These are phyloP conservation scores for Kernera saxatilis DNA, from an alignment of 345 rosid genomes.

Conservation along the genomic window DNA sequence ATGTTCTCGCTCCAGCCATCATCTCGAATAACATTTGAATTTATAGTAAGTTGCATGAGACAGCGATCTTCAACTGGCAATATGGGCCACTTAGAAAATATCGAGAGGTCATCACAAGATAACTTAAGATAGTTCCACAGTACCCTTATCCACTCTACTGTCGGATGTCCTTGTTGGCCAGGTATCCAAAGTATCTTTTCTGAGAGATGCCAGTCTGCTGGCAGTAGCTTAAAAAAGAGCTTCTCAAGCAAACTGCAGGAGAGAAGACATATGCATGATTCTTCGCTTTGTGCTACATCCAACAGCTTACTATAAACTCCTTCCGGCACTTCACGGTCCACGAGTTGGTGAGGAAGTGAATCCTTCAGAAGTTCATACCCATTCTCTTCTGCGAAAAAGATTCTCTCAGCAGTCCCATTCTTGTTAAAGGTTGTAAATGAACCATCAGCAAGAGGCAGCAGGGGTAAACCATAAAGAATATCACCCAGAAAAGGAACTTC, in stretches of 20 bases:
- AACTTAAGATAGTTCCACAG: conserved; percentile 76
- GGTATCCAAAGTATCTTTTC: conserved; percentile 74
- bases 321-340: conserved; percentile 60
- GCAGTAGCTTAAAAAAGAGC: conserved; percentile 76
- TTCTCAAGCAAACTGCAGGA: conserved; percentile 83
- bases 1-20: conserved; percentile 97
- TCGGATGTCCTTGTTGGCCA: conserved; percentile 73
- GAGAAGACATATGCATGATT: conserved; percentile 66
- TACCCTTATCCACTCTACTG: conserved; percentile 65
- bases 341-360: conserved; percentile 72
- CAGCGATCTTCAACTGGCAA: conserved; percentile 67
- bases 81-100: conserved; percentile 94
- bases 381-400: conserved; percentile 59
- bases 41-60: conserved; percentile 65
- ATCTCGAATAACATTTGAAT: conserved; percentile 65
- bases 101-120: conserved; percentile 74
- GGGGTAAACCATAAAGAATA: conserved; percentile 64
- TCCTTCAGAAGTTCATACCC: conserved; percentile 82
- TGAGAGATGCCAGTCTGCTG: conserved; percentile 78
- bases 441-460: conserved; percentile 87
- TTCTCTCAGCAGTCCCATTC: conserved; percentile 70
- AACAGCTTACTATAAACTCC: conserved; percentile 58
- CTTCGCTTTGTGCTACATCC: conserved; percentile 62
- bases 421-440: conserved; percentile 69
- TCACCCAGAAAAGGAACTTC: conserved; percentile 42